Percentiles rank a stretch among this genome's conserved stretches.
Evolutionary conservation across 2,329 filamentous ascomycete species (phyloP).

Genomic region (Verticillium albo-atrum): DNA sequence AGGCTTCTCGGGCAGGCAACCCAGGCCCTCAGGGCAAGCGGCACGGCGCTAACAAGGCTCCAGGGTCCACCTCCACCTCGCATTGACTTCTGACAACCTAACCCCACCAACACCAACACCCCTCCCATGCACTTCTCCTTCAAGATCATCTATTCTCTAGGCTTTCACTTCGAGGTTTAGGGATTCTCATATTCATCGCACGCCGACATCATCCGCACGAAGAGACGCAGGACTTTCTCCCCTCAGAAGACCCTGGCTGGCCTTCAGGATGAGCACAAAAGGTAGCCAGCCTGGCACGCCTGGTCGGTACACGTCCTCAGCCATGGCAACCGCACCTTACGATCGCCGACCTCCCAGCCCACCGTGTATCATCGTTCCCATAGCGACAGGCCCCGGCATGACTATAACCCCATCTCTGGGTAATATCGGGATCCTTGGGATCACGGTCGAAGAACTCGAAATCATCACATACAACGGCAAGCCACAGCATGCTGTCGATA

Average conservation of each 20-base stretch:
- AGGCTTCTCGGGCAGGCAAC: not conserved
- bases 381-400: slow-evolving; percentile 2
- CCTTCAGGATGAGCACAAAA: not conserved
- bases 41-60: not conserved
- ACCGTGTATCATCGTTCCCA: slow-evolving; percentile 36
- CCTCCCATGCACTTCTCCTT: too few relatives aligned
- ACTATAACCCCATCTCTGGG: slow-evolving; percentile 34
- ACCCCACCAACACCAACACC: not conserved
- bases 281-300: not conserved
- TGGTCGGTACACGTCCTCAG: not conserved
- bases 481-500: slow-evolving; percentile 29
- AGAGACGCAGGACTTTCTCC: too few relatives aligned
- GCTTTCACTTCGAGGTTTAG: too few relatives aligned
- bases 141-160: too few relatives aligned
- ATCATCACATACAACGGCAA: slow-evolving; percentile 35
- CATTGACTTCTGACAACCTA: not conserved
- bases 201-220: too few relatives aligned
- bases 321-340: slow-evolving; percentile 27
- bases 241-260: too few relatives aligned
- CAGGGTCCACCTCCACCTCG: not conserved
- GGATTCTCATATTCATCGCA: too few relatives aligned
- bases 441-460: slow-evolving; percentile 37
- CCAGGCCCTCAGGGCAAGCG: not conserved
- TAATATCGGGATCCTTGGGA: slow-evolving; percentile 31
- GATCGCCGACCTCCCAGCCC: slow-evolving; percentile 33